Base-by-base conservation (phyloP, 2,329 filamentous ascomycete genomes). In the Dactylellina leptospora region DNA sequence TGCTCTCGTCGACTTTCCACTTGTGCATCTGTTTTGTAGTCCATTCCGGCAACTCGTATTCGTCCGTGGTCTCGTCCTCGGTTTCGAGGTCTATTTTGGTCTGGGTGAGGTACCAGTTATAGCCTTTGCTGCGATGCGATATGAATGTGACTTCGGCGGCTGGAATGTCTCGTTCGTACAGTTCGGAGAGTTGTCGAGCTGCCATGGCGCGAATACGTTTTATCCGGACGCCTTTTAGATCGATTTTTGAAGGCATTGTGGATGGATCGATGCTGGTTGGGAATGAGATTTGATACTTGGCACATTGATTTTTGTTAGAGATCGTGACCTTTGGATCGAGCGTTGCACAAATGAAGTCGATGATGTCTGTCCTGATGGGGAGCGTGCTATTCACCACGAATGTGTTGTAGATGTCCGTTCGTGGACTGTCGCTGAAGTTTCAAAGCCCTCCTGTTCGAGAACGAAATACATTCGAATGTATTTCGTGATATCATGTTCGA, bases 11-110 rank as follows among this genome's bases (percentile, higher is more conserved):
- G 3, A 56, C 47, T 3, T 33, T 58, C 66, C 58, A 71, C n/a
- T 20, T 50, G 30, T 47, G 55, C 33, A 71, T 71, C n/a, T 58
- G 51, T 4, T 27, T 47, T n/a, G 40, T 44, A 5, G 51, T 48
- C 58, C 59, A 71, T 9, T 40, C 40, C n/a, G 66, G 66, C 8
- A 71, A 9, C 3, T 44, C 25, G 30, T 44, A 63, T 40, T 71
- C 66, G 0, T 51, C 53, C 10, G 23, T 38, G 4, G 42, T 10
- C 9, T 40, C 16, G 1, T 25, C 13, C 6, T 40, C 51, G 5
- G 44, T 47, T 22, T 45, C 22, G 4, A 18, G 4, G n/a, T 58
- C 48, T 10, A 54, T n/a, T 4, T 11, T 50, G 11, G 44, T 45
- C 6, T 27, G n/a, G 2, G 11, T 8, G 4, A 63, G 44, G 16